Conservation (phyloP, 139 green algal species). For the Dunaliella primolecta region DNA sequence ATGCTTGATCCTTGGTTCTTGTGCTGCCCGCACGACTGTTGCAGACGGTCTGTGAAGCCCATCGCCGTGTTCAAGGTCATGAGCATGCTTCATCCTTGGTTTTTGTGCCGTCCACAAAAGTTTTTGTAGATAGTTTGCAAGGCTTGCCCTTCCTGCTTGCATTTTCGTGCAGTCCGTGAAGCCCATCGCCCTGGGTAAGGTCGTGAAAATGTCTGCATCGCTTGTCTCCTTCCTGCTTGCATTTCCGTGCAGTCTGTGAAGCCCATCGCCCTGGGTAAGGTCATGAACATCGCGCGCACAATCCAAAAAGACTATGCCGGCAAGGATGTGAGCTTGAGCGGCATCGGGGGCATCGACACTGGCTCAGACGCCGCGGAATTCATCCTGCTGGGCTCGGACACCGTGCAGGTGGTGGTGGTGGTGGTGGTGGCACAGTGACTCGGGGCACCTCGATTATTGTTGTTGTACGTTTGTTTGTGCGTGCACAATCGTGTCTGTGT, state of each 20-base stretch:
- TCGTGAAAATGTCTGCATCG: no score
- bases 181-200: conserved; percentile 91
- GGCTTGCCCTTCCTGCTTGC: no score
- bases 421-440: no score
- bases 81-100: conserved; percentile 39
- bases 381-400: conserved; percentile 88
- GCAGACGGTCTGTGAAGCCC: conserved; percentile 82
- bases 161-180: conserved; percentile 34
- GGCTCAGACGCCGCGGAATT: conserved; percentile 94
- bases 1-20: no score
- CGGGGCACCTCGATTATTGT: no score
- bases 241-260: conserved; percentile 82
- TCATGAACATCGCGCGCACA: conserved; percentile 46
- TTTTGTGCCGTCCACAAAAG: conserved; percentile 14
- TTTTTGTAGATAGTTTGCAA: no score
- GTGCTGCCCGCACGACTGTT: no score
- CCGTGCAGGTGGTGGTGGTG: conserved; percentile 95
- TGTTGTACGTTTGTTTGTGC: background rate
- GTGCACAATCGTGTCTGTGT: background rate
- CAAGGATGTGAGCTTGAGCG: conserved; percentile 59
- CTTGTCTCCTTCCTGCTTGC: no score
- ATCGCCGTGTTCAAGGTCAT: conserved; percentile 86
- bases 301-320: conserved; percentile 26
- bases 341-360: conserved; percentile 90
- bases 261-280: conserved; percentile 90